Conservation (phyloP, 108 stramenopile genomes). For the Cyclotella choctawhatcheeana region DNA sequence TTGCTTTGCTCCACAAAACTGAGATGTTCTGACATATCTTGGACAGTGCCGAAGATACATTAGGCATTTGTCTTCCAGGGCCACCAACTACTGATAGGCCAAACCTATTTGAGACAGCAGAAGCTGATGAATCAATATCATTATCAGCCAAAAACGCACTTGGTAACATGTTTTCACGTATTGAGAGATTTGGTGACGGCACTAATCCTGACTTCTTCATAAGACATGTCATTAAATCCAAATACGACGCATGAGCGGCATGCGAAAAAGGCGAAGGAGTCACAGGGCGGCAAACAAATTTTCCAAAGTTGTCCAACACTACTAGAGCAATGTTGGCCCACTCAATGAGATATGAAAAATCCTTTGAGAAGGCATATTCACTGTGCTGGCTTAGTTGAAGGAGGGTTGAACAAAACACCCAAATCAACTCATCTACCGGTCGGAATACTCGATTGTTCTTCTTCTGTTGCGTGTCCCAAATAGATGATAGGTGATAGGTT, state of each 20-base stretch:
- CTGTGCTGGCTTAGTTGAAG: slow-evolving; percentile 24
- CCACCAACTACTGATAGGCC: slow-evolving; percentile 35
- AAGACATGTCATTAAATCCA: slow-evolving; percentile 28
- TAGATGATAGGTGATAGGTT: slow-evolving; percentile 20
- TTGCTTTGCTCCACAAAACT: slow-evolving; percentile 40
- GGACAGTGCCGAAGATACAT: slow-evolving; percentile 34
- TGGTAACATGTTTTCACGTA: slow-evolving; percentile 47
- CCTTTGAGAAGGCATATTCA: slow-evolving; percentile 22
- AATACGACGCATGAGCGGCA: slow-evolving; percentile 34
- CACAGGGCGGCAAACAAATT: slow-evolving; percentile 17
- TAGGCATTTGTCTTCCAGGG: slow-evolving; percentile 40
- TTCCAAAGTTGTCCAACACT: slow-evolving; percentile 43
- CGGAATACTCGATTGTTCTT: slow-evolving; percentile 14
- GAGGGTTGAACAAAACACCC: slow-evolving; percentile 42
- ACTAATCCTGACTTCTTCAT: slow-evolving; percentile 31
- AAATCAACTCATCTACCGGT: slow-evolving; percentile 40
- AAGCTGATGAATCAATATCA: not conserved
- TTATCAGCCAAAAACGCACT: not conserved
- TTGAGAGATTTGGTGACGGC: slow-evolving; percentile 39
- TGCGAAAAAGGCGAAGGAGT: slow-evolving; percentile 36
- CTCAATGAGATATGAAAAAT: slow-evolving; percentile 28
- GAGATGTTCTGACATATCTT: slow-evolving; percentile 33
- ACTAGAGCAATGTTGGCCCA: slow-evolving; percentile 50
- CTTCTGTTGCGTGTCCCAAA: slow-evolving; percentile 33
- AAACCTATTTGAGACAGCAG: not conserved